These are phyloP conservation scores for Geosiphon pyriformis DNA, from an alignment of 192 early-diverging fungal species.

Conservation along the genomic window DNA sequence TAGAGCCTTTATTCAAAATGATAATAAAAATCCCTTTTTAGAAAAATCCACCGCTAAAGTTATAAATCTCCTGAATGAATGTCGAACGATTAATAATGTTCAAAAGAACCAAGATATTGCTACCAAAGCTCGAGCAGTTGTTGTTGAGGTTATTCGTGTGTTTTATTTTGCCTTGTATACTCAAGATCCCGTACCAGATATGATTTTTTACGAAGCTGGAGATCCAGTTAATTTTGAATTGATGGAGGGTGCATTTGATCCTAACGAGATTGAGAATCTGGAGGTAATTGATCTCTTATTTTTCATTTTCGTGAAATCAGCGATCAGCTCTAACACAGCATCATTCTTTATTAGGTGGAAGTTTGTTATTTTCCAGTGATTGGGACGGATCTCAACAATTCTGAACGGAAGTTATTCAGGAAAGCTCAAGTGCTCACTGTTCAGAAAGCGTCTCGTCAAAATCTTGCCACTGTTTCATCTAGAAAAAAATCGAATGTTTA, in stretches of 20 bases:
- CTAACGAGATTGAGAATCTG: background rate
- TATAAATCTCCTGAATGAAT: background rate
- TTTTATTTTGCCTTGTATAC: background rate
- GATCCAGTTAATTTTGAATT: background rate
- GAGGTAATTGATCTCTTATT: background rate
- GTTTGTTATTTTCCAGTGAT: background rate
- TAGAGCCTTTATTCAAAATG: background rate
- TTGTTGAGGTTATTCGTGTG: background rate
- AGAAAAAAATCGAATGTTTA: too few relatives aligned
- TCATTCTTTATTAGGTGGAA: background rate
- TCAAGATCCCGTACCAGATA: background rate
- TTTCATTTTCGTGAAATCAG: background rate
- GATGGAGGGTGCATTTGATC: background rate
- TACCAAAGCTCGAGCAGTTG: background rate
- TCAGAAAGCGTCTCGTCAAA: too few relatives aligned
- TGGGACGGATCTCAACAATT: background rate
- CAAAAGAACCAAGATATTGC: background rate
- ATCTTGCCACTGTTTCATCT: too few relatives aligned
- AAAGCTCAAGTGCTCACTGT: background rate
- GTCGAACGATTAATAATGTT: background rate
- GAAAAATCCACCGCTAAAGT: background rate
- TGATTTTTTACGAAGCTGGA: slow-evolving; percentile 3
- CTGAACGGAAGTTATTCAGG: background rate
- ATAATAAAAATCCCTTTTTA: background rate
- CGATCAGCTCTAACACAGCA: background rate